phyloP scores from a whole-genome alignment of 2,329 filamentous ascomycete genomes.

The Exophiala sp. region DNA sequence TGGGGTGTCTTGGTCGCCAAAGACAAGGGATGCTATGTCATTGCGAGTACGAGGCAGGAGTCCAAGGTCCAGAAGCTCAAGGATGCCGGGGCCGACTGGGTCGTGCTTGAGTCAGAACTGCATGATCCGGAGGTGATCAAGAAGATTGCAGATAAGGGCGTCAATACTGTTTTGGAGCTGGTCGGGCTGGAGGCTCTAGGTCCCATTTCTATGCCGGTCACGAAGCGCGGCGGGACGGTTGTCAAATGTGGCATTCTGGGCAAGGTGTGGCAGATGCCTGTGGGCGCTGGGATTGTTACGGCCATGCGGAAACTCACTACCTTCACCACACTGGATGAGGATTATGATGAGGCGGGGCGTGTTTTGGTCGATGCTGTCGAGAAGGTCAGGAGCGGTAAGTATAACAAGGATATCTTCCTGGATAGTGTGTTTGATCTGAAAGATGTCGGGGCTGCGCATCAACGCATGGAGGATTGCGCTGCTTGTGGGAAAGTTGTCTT shows the following conservation, averaged over 20 bases:
- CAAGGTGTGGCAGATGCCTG: not conserved
- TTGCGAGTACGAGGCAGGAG: conserved; percentile 1
- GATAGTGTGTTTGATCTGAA: not conserved
- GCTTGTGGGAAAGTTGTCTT: not conserved
- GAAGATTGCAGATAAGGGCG: not conserved
- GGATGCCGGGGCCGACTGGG: not conserved
- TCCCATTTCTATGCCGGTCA: not conserved
- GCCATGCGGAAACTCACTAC: not conserved
- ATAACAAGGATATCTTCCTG: not conserved
- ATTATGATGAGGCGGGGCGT: not conserved
- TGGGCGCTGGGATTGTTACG: not conserved
- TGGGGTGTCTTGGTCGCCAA: conserved; percentile 4
- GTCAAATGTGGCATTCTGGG: not conserved
- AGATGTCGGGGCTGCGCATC: not conserved
- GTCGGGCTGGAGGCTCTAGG: not conserved
- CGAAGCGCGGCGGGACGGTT: not conserved
- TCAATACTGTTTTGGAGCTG: conserved; percentile 2
- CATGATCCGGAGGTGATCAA: not conserved
- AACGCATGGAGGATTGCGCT: not conserved
- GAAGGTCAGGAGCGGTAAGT: not conserved
- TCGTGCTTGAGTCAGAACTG: conserved; percentile 1
- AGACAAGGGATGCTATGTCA: not conserved
- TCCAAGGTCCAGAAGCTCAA: not conserved
- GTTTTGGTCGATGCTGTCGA: not conserved
- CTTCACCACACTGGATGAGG: not conserved